Base-by-base conservation (phyloP, 441 rosid species). In the Gossypium lobatum region DNA sequence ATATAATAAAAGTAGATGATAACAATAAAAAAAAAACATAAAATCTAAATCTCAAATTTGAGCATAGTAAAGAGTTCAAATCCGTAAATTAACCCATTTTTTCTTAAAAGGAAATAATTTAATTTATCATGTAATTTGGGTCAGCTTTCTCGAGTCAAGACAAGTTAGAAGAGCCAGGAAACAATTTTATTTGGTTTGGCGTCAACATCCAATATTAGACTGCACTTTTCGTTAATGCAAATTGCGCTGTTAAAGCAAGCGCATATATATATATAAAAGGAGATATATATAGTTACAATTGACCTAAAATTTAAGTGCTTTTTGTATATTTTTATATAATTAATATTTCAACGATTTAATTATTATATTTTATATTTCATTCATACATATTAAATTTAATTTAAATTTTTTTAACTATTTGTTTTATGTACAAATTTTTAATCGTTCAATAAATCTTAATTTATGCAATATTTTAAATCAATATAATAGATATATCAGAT, bases 161-260 rank as follows among this genome's bases (percentile, higher is more conserved):
- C 65, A 28, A 26, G 65, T 61, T 61, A 6, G 37, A 31, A 6
- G 18, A 60, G 64, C 0, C 39, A 5, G 39, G 3, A 58, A 58
- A 58, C 63, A 58, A 23, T 23, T 11, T 16, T 26, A 20, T 17
- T 65, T 46, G 45, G 59, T 50, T 28, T 16, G 55, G 45, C n/a
- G 61, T 69, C 72, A 52, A 69, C 72, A 69, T 69, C 61, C 60
- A 52, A 28, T 4, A 69, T 26, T 68, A 50, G 6, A 68, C 23
- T 68, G 18, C 46, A 68, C 59, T 26, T 68, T 68, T 3, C n/a
- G 2, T 8, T 50, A 68, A 52, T 28, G 72, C 60, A 16, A 50
- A 50, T 66, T 50, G 46, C 23, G 9, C 61, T 68, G 72, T 28
- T 52, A 68, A 52, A 26, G 26, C 25, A 14, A 9, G 14, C 17